Conservation (phyloP, 169 alveolate genomes). For the Plasmodium malariae region DNA sequence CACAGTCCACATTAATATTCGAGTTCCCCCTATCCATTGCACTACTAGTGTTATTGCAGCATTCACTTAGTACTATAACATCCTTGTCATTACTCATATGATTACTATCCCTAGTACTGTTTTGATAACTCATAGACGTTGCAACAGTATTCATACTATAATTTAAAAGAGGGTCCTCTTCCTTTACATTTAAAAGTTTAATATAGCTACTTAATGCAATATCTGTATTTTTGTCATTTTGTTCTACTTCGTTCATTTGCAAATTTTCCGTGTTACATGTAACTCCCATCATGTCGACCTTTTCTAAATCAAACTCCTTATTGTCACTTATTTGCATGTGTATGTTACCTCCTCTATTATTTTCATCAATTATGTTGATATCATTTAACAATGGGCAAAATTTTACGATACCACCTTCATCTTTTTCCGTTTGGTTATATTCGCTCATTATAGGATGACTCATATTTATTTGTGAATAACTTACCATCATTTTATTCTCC, state of each 20-base stretch:
- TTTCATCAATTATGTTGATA: neutral
- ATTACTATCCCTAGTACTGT: too few species aligned
- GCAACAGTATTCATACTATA: slow-evolving; percentile 1
- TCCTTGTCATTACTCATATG: too few species aligned
- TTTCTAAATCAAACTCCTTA: neutral
- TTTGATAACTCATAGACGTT: neutral
- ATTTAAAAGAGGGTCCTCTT: neutral
- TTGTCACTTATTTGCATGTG: neutral
- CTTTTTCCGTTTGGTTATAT: neutral
- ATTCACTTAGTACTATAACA: too few species aligned
- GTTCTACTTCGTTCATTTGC: neutral
- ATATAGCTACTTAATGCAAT: neutral
- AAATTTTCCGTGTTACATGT: neutral
- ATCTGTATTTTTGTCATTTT: neutral
- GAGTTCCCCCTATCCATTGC: too few species aligned
- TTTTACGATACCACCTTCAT: neutral
- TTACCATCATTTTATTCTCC: neutral
- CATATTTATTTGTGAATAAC: neutral
- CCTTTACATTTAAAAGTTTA: neutral
- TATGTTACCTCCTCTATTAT: neutral
- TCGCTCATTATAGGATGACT: neutral
- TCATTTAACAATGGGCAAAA: neutral
- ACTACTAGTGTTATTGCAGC: too few species aligned
- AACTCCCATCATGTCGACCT: neutral
- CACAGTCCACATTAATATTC: too few species aligned